Evolutionary conservation across 1,284 basidiomycete genomes (phyloP).

Genomic region (Taiwanofungus camphoratus): DNA sequence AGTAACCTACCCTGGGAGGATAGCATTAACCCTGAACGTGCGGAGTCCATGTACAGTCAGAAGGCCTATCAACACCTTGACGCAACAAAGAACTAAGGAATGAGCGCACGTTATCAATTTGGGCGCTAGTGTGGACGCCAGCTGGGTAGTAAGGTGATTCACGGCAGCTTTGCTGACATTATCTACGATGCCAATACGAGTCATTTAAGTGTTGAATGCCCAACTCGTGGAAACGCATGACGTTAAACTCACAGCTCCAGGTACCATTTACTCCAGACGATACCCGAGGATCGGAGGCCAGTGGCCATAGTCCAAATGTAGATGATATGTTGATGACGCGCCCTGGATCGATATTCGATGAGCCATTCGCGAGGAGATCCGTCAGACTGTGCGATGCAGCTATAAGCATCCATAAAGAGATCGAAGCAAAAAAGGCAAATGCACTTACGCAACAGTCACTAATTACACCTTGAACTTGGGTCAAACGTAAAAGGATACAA

Average conservation of each 20-base stretch:
- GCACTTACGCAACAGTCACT: conserved; percentile 66
- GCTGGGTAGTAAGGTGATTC: conserved; percentile 74
- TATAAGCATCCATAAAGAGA: conserved; percentile 11
- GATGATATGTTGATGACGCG: conserved; percentile 83
- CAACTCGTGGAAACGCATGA: conserved; percentile 1
- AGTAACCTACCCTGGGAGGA: conserved; percentile 62
- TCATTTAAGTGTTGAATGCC: too few relatives aligned
- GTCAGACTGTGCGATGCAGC: conserved; percentile 40
- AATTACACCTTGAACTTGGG: neutral
- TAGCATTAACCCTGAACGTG: conserved; percentile 71
- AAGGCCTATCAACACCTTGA: conserved; percentile 3
- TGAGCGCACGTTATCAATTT: conserved; percentile 58
- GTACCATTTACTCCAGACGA: conserved; percentile 60
- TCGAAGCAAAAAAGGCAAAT: neutral
- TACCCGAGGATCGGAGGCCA: conserved; percentile 42
- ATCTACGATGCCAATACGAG: conserved; percentile 36
- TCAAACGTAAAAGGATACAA: too few relatives aligned
- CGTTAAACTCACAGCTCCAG: conserved; percentile 66
- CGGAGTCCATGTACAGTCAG: neutral
- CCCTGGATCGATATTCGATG: conserved; percentile 62
- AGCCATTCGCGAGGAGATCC: conserved; percentile 60
- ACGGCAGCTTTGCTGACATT: conserved; percentile 79
- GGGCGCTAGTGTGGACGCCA: conserved; percentile 65
- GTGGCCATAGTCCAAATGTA: conserved; percentile 55
- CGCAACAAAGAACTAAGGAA: neutral